Conservation (phyloP, 2,329 filamentous ascomycete species). For the Didymella arachidicola region DNA sequence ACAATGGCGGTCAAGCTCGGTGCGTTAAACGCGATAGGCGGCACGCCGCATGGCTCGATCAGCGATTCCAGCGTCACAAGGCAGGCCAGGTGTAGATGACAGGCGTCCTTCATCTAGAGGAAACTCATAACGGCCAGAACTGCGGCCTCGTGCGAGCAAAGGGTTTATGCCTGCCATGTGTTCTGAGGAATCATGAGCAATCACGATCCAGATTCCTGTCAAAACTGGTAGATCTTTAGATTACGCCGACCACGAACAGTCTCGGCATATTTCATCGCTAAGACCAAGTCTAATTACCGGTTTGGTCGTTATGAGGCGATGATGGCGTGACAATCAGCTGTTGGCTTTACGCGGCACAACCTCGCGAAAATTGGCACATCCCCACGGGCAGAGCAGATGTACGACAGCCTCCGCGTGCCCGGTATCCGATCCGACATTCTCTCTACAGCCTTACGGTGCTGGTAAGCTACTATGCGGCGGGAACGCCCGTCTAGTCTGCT, state of each 20-base stretch:
- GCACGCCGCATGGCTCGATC: constrained; percentile 3
- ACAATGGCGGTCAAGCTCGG: constrained; percentile 5
- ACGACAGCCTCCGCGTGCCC: neutral
- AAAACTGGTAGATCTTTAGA: neutral
- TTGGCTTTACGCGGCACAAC: constrained; percentile 1
- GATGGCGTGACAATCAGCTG: constrained; percentile 31
- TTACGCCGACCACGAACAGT: neutral
- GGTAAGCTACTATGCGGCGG: constrained; percentile 19
- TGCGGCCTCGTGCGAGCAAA: neutral
- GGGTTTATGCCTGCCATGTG: neutral
- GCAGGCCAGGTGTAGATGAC: neutral
- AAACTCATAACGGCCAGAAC: neutral
- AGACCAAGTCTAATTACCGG: constrained; percentile 5
- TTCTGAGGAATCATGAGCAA: constrained; percentile 1
- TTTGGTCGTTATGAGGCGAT: constrained; percentile 21
- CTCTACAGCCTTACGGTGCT: constrained; percentile 22
- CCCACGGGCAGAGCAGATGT: constrained; percentile 23
- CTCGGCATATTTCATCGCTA: constrained; percentile 12
- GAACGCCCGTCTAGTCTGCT: constrained; percentile 24
- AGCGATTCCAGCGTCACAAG: constrained; percentile 9
- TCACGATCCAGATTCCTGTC: neutral
- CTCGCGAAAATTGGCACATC: constrained; percentile 14
- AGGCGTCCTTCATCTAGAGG: neutral
- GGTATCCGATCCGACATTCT: constrained; percentile 19
- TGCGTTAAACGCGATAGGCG: constrained; percentile 6